phyloP scores from a whole-genome alignment of 495 filamentous ascomycete genomes.

The Penicillium steckii region DNA sequence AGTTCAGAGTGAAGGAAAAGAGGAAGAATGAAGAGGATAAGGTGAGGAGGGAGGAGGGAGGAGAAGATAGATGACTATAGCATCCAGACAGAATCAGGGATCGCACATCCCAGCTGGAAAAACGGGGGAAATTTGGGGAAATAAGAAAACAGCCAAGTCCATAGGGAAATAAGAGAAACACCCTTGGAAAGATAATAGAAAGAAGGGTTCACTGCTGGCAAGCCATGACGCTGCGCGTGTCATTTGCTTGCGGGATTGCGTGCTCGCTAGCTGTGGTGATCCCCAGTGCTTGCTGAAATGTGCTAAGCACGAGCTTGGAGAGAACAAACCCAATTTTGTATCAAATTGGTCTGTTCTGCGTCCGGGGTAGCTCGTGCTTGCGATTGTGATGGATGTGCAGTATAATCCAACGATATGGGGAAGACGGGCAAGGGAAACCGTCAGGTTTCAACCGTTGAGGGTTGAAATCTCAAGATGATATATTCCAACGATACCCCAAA shows the following conservation, averaged over 20 bases:
- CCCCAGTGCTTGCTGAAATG: background rate
- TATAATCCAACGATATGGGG: too few species aligned
- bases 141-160: background rate
- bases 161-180: too few species aligned
- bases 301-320: constrained; percentile 10
- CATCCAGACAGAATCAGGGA: background rate
- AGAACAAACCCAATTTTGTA: background rate
- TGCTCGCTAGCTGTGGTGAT: constrained; percentile 30
- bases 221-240: constrained; percentile 16
- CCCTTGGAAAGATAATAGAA: too few species aligned
- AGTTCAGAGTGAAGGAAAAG: constrained; percentile 9
- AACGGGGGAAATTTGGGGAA: constrained; percentile 1
- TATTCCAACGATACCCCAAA: too few species aligned
- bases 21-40: background rate
- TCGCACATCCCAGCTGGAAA: constrained; percentile 5
- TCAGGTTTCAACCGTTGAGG: background rate
- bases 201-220: constrained; percentile 14
- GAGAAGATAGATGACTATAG: constrained; percentile 5
- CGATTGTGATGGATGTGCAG: too few species aligned
- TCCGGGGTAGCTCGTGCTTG: background rate
- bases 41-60: background rate
- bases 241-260: constrained; percentile 45
- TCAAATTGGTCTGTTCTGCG: background rate
- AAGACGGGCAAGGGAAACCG: background rate
- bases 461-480: too few species aligned